Evolutionary conservation across 2,329 filamentous ascomycete genomes (phyloP).

Genomic region (Knufia fluminis): DNA sequence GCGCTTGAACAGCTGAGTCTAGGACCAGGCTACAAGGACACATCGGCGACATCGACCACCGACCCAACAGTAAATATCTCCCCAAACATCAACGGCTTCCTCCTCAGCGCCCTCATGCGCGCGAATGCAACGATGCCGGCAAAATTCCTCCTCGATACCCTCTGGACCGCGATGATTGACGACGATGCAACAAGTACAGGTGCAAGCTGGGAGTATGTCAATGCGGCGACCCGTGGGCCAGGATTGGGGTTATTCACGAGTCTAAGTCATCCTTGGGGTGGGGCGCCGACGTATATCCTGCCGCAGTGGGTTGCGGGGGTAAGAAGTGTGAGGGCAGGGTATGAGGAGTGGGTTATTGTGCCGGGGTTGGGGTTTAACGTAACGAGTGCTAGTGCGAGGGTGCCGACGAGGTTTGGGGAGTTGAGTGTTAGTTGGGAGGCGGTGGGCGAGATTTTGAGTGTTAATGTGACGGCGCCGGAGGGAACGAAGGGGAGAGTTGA

Average conservation of each 20-base stretch:
- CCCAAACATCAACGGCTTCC: slow-evolving; percentile 40
- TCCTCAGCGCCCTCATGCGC: slow-evolving; percentile 32
- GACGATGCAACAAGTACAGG: slow-evolving; percentile 31
- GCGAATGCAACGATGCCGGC: slow-evolving; percentile 23
- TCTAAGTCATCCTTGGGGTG: slow-evolving; percentile 38
- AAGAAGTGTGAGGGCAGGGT: slow-evolving; percentile 1
- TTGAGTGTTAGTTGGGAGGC: background rate
- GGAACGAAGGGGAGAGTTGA: background rate
- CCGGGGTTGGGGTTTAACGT: background rate
- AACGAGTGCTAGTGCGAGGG: background rate
- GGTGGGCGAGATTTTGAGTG: background rate
- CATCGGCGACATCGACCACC: slow-evolving; percentile 14
- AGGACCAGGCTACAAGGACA: slow-evolving; percentile 32
- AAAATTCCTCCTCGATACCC: slow-evolving; percentile 29
- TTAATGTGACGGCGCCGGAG: background rate
- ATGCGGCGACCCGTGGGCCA: slow-evolving; percentile 29
- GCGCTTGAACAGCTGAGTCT: slow-evolving; percentile 26
- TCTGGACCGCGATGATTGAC: slow-evolving; percentile 37
- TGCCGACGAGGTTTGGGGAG: background rate
- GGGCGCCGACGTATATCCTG: slow-evolving; percentile 38
- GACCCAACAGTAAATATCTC: slow-evolving; percentile 28
- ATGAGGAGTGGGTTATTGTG: slow-evolving; percentile 8
- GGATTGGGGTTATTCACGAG: slow-evolving; percentile 37
- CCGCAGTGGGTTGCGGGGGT: slow-evolving; percentile 29
- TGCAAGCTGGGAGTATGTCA: slow-evolving; percentile 39